These are phyloP conservation scores for Populus alba DNA, from an alignment of 345 rosid species.

Conservation along the genomic window DNA sequence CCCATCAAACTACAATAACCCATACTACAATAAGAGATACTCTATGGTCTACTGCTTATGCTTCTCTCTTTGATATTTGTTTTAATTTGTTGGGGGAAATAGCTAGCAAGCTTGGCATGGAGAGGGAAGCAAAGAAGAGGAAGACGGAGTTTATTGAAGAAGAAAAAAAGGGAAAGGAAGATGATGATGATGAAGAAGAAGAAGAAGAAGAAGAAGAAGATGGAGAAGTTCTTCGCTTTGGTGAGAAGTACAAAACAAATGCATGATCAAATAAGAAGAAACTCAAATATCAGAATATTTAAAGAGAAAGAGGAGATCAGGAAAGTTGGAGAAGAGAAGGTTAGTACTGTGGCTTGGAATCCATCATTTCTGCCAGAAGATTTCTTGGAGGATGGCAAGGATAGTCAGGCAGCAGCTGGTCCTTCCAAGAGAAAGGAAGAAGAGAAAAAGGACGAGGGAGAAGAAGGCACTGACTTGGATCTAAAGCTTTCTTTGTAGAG, in stretches of 20 bases:
- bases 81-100: background rate
- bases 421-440: slow-evolving; percentile 16
- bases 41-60: background rate
- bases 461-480: slow-evolving; percentile 31
- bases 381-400: slow-evolving; percentile 27
- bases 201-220: slow-evolving; percentile 48
- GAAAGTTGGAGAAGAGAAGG: background rate
- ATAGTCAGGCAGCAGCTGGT: slow-evolving; percentile 1
- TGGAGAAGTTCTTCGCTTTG: slow-evolving; percentile 57
- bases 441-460: slow-evolving; percentile 10
- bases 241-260: slow-evolving; percentile 46
- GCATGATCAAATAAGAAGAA: slow-evolving; percentile 21
- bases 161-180: background rate
- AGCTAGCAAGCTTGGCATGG: slow-evolving; percentile 25
- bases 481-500: slow-evolving; percentile 53
- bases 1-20: no score
- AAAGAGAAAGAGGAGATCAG: slow-evolving; percentile 4
- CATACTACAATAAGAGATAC: background rate
- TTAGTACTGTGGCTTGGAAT: slow-evolving; percentile 19
- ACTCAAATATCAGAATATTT: background rate
- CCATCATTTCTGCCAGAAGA: slow-evolving; percentile 52
- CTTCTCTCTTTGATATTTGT: background rate
- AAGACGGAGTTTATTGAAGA: slow-evolving; percentile 26
- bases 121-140: slow-evolving; percentile 38
- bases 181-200: slow-evolving; percentile 34